Conservation (phyloP, 169 alveolate species). For the Plasmodium vinckei region DNA sequence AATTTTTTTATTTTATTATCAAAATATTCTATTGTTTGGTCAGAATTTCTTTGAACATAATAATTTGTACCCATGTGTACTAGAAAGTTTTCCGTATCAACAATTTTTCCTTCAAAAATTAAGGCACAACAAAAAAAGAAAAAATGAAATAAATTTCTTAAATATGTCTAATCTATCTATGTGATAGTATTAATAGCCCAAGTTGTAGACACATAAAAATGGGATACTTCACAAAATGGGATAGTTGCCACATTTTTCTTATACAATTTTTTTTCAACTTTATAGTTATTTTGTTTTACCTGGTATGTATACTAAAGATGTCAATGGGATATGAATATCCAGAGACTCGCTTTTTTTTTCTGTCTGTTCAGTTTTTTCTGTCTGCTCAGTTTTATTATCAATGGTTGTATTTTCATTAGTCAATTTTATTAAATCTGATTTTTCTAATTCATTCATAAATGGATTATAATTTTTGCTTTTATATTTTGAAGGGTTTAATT, state of each 20-base stretch:
- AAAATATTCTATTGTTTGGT: constrained; percentile 50
- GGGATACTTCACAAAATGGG: neutral
- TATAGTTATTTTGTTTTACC: constrained; percentile 16
- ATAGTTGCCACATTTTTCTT: neutral
- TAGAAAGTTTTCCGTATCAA: constrained; percentile 53
- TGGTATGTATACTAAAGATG: constrained; percentile 61
- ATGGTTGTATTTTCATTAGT: neutral
- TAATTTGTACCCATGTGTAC: constrained; percentile 73
- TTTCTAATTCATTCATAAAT: constrained; percentile 61
- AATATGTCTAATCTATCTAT: too few relatives aligned
- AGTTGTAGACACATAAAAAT: neutral
- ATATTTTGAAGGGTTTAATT: constrained; percentile 46
- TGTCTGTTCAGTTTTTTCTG: neutral
- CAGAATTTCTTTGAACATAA: constrained; percentile 61
- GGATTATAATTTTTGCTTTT: constrained; percentile 48
- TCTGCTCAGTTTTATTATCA: neutral
- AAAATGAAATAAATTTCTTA: neutral
- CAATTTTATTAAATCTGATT: constrained; percentile 51
- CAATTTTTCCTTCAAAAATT: constrained; percentile 54
- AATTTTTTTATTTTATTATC: constrained; percentile 46
- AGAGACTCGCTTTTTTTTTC: constrained; percentile 11
- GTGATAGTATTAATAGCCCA: neutral
- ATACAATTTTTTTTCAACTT: neutral
- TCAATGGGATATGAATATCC: constrained; percentile 69
- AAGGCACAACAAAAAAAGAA: neutral